Conservation (phyloP, 116 monocot species). For the Thalassia testudinum region DNA sequence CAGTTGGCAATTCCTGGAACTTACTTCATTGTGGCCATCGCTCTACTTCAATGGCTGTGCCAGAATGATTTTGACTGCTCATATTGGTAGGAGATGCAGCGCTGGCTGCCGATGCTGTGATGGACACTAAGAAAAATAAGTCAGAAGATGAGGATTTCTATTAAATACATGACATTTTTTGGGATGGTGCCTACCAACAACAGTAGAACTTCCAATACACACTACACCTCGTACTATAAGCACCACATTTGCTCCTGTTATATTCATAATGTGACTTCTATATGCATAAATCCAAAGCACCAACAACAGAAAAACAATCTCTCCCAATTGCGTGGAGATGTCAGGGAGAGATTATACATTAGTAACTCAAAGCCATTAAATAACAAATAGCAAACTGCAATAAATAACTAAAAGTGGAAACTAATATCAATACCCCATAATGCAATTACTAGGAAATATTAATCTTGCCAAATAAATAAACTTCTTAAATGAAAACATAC, state of each 20-base stretch:
- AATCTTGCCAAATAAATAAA: no score
- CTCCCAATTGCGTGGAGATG: no score
- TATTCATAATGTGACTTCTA: slow-evolving; percentile 99
- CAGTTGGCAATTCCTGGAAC: slow-evolving; percentile 73
- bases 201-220: slow-evolving; percentile 17
- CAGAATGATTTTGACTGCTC: slow-evolving; percentile 12
- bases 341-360: slow-evolving; percentile 84
- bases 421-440: no score
- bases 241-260: slow-evolving; percentile 91
- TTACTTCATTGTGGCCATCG: slow-evolving; percentile 60
- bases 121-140: no score
- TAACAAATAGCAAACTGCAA: no score
- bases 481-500: no score
- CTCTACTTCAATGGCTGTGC: slow-evolving; percentile 23
- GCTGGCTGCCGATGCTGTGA: slow-evolving; percentile 5
- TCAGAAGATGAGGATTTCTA: no score
- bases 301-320: no score
- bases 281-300: slow-evolving; percentile 74
- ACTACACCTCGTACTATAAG: slow-evolving; percentile 57
- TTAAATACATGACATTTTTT: no score
- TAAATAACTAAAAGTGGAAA: neutral
- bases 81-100: slow-evolving; percentile 3
- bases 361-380: slow-evolving; percentile 8
- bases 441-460: no score
- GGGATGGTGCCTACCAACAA: slow-evolving; percentile 29